A percentile compares a stretch with the other conserved stretches of the same genome.
phyloP scores from a whole-genome alignment of 495 filamentous ascomycete genomes.

The Immersiella caudata region DNA sequence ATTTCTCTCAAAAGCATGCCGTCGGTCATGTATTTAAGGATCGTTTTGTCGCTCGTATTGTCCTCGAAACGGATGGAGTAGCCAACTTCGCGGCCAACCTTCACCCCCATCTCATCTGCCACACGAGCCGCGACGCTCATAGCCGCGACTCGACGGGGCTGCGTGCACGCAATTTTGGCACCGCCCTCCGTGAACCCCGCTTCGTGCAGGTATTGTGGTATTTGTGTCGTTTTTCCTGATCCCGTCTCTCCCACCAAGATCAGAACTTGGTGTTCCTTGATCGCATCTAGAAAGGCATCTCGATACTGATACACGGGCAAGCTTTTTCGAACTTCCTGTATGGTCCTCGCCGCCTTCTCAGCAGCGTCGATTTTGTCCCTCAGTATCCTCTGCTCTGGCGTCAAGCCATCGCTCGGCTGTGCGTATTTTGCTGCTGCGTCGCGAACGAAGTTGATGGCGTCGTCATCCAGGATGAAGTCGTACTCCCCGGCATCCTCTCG shows the following conservation, averaged over 20 bases:
- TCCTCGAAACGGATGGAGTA: conserved; percentile 98
- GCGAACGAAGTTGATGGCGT: conserved; percentile 83
- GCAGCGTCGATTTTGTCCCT: conserved; percentile 81
- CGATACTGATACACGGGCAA: conserved; percentile 87
- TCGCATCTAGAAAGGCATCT: conserved; percentile 69
- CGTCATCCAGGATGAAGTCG: conserved; percentile 91
- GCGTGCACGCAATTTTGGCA: conserved; percentile 72
- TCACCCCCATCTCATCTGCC: conserved; percentile 90
- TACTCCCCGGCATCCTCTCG: conserved; percentile 85
- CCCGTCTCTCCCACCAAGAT: conserved; percentile 90
- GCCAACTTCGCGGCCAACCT: conserved; percentile 88
- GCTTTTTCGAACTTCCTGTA: conserved; percentile 89
- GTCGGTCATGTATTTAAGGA: conserved; percentile 97
- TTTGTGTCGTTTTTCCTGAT: conserved; percentile 86
- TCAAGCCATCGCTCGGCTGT: conserved; percentile 57
- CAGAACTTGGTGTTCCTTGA: conserved; percentile 75
- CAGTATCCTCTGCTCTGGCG: conserved; percentile 75
- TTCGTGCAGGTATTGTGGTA: conserved; percentile 87
- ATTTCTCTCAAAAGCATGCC: conserved; percentile 94
- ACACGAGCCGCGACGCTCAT: conserved; percentile 96
- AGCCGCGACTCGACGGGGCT: conserved; percentile 94
- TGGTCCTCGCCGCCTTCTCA: conserved; percentile 79
- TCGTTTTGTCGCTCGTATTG: conserved; percentile 87
- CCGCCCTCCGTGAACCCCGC: conserved; percentile 85
- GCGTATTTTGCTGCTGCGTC: conserved; percentile 66